A percentile compares a stretch with the other conserved stretches of the same genome.
Conservation (phyloP, 2,329 filamentous ascomycete species). For the Trichoderma brevicompactum region DNA sequence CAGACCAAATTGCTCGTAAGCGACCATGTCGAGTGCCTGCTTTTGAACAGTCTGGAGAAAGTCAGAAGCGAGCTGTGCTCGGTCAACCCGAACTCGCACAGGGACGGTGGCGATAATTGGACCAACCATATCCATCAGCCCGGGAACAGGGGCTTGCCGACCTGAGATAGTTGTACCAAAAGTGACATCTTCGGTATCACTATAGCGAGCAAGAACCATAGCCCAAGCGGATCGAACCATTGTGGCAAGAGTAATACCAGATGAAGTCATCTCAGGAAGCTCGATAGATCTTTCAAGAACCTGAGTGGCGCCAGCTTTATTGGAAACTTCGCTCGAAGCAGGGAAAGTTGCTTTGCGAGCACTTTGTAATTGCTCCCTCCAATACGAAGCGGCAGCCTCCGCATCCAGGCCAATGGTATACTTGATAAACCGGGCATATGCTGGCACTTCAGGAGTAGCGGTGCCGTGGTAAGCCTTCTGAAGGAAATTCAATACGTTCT, state of each 20-base stretch:
- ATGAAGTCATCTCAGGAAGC: not conserved
- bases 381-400: conserved; percentile 8
- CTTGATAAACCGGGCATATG: conserved; percentile 20
- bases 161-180: conserved; percentile 33
- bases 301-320: not conserved
- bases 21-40: conserved; percentile 30
- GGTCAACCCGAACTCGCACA: conserved; percentile 11
- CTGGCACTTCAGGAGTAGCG: not conserved
- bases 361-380: conserved; percentile 8
- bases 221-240: conserved; percentile 38
- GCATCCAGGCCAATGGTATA: conserved; percentile 5
- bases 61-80: not conserved
- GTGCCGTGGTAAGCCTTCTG: not conserved
- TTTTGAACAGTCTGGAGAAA: conserved; percentile 28
- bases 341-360: conserved; percentile 19
- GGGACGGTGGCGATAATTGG: conserved; percentile 29
- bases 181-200: conserved; percentile 34
- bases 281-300: not conserved
- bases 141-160: conserved; percentile 31
- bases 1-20: conserved; percentile 34
- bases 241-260: conserved; percentile 32
- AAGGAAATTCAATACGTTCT: conserved; percentile 5
- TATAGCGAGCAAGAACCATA: conserved; percentile 45
- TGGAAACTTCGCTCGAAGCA: not conserved
- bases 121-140: conserved; percentile 30